Base-by-base conservation (phyloP, 2,329 filamentous ascomycete genomes). In the Fusarium annulatum region DNA sequence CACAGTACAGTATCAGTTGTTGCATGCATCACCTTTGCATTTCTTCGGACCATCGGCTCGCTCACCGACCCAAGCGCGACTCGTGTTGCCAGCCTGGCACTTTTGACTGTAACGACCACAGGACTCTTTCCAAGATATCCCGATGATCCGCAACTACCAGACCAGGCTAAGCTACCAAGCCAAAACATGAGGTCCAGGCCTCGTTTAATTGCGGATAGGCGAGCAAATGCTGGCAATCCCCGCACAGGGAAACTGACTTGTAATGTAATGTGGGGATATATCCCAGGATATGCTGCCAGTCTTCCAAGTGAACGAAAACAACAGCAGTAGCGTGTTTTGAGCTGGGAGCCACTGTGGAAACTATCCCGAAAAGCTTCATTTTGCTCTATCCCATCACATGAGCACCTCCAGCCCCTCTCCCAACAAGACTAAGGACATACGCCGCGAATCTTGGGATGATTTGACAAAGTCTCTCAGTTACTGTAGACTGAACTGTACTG, bases 61-160 rank as follows among this genome's bases (percentile, higher is more conserved):
- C 58, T 72, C 58, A 52, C 71, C 67, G 71, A 69, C 46, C 63
- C 67, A 69, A 48, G 59, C 67, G 57, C 59, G 63, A 74, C 60
- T 74, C 68, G 49, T 56, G 53, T 63, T 64, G 26, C 56, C 60
- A 69, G 48, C 21, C 57, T 69, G 66, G 59, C 53, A 60, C 38
- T 72, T 53, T 60, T 43, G 38, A 61, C 26, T 49, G 23, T 28
- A 28, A 59, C 19, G 16, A 30, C 34, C 49, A 52, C 45, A 38
- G 28, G 43, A 43, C 56, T 56, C 39, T 43, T 59, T 56, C 34
- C n/a, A 52, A 38, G 43, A 60, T 41, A 51, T 69, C 42, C 67
- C 66, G 55, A 69, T 60, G 45, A 53, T 64, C 71, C 64, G 59
- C 53, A 72, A 43, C 52, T 70, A 48, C 59, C 52, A 49, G 52